A percentile compares a stretch with the other conserved stretches of the same genome.
Evolutionary conservation across 176 grass and related monocot genomes (phyloP).

Genomic region (sorghum (Sorghum bicolor)): Sorghum_bicolor_NCBIv3 NC_012872.2:61117001-61117500

Average conservation of each 20-base stretch:
- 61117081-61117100: neutral
- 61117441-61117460: too few relatives aligned
- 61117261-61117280: neutral
- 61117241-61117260: neutral
- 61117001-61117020: constrained; percentile 16
- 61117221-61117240: neutral
- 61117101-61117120: constrained; percentile 15
- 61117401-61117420: too few relatives aligned
- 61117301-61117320: too few relatives aligned
- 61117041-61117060: constrained; percentile 21
- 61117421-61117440: neutral
- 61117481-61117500: neutral
- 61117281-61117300: neutral
- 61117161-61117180: constrained; percentile 7
- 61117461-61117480: too few relatives aligned
- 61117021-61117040: constrained; percentile 1
- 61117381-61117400: neutral
- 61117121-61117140: neutral
- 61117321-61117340: neutral
- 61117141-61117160: neutral
- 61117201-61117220: neutral
- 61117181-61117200: constrained; percentile 7
- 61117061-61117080: constrained; percentile 42
- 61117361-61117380: neutral
- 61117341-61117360: neutral